These are phyloP conservation scores for Exophiala sideris DNA, from an alignment of 2,329 filamentous ascomycete species.

Conservation along the genomic window DNA sequence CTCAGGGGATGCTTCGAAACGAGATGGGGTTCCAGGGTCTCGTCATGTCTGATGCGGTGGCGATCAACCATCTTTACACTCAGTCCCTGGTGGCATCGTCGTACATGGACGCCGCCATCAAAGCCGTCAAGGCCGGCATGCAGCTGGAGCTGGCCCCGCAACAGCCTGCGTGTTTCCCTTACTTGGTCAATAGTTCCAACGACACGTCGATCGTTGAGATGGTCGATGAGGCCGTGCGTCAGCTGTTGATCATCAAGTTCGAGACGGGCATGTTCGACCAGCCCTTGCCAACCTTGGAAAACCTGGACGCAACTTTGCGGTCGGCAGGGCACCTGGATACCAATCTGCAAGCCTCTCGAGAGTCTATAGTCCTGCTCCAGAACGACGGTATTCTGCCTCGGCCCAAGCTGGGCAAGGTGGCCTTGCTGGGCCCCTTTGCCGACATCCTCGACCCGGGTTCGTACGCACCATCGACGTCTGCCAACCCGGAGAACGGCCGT, in stretches of 20 bases:
- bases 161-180: slow-evolving; percentile 3
- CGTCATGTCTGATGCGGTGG: neutral
- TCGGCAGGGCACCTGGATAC: neutral
- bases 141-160: slow-evolving; percentile 1
- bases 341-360: slow-evolving; percentile 3
- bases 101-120: slow-evolving; percentile 1
- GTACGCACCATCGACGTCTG: too few relatives aligned
- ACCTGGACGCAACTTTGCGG: neutral
- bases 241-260: slow-evolving; percentile 6
- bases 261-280: slow-evolving; percentile 2
- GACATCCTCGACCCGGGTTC: too few relatives aligned
- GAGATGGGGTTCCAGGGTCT: slow-evolving; percentile 7
- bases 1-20: neutral
- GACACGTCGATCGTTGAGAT: neutral
- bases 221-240: neutral
- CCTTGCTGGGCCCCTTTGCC: too few relatives aligned
- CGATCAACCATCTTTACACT: slow-evolving; percentile 1
- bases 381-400: slow-evolving; percentile 1
- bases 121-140: neutral
- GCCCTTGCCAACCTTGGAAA: neutral
- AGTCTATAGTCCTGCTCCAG: neutral
- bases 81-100: slow-evolving; percentile 1
- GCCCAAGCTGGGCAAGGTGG: neutral
- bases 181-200: slow-evolving; percentile 1
- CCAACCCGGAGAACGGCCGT: too few relatives aligned